These are phyloP conservation scores for Rosa rugosa DNA, from an alignment of 306 rosid genomes.

Conservation along the genomic window DNA sequence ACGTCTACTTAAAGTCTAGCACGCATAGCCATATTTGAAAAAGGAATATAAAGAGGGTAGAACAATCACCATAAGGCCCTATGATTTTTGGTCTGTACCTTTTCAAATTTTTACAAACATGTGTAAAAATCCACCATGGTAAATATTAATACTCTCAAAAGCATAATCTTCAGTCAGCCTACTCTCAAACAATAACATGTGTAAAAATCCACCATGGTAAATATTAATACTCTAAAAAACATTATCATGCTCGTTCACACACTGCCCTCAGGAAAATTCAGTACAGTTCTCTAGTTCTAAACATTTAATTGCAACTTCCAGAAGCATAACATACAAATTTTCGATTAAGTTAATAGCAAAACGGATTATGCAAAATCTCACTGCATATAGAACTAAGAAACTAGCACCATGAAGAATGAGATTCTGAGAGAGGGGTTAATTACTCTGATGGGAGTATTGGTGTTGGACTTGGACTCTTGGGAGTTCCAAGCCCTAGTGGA, in stretches of 20 bases:
- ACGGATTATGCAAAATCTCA: neutral
- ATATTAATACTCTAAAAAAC: neutral
- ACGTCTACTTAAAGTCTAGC: neutral
- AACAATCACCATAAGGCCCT: neutral
- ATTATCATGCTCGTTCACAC: neutral
- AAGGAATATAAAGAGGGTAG: neutral
- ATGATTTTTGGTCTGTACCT: neutral
- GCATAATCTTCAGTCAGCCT: too few relatives aligned
- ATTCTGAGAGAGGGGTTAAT: neutral
- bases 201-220: too few relatives aligned
- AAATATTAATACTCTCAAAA: too few relatives aligned
- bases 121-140: neutral
- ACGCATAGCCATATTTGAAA: neutral
- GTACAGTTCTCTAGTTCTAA: neutral
- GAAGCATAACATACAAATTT: neutral
- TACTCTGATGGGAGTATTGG: constrained; percentile 52
- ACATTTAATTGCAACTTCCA: neutral
- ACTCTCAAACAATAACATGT: too few relatives aligned
- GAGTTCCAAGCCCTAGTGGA: constrained; percentile 55
- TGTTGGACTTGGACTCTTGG: constrained; percentile 43
- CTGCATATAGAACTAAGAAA: neutral
- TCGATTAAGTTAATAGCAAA: neutral
- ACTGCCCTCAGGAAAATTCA: neutral
- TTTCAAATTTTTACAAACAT: neutral
- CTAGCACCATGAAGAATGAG: constrained; percentile 2